Evolutionary conservation across 768 basidiomycete genomes (phyloP), one percentile per base, ranked within the genome.

Genomic region (Psilocybe cubensis): DNA sequence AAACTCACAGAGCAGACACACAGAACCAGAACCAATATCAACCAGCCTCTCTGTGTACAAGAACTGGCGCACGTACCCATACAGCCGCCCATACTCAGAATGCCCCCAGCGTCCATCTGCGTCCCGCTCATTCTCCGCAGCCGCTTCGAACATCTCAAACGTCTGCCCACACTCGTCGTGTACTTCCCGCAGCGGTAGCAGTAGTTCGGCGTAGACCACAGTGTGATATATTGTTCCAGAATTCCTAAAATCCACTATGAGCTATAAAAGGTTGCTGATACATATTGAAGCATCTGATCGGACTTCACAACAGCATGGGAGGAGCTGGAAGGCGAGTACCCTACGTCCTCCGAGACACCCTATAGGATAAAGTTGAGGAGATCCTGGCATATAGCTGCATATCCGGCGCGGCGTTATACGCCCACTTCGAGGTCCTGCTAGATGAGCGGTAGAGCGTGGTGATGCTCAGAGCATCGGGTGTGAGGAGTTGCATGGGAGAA

Each of bases 171-270:
- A 89, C 63, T 80, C 81, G 49, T 88, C 91, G 53, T 83, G 80
- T 12, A 97, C 83, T 98, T 98, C 14, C 96, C 70, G 25, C 68
- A 70, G 11, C 71, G 72, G 58, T 82, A 82, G 58, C 80, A 95
- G 68, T 94, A 94, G 67, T 94, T 95, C 25, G 92, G 92, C 48
- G 94, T 94, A 4, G 86, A 88, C 94, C 94, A 96, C 10, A 96
- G 94, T 0, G 94, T 96, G 11, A 95, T n/a, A n/a, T n/a, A n/a
- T n/a, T n/a, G n/a, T n/a, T n/a, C n/a, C n/a, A n/a, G n/a, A n/a
- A n/a, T n/a, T n/a, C n/a, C n/a, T n/a, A n/a, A n/a, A n/a, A n/a
- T n/a, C n/a, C n/a, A n/a, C n/a, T n/a, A n/a, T n/a, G n/a, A n/a
- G n/a, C n/a, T n/a, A n/a, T n/a, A n/a, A n/a, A n/a, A n/a, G n/a